Evolutionary conservation across 768 basidiomycete genomes (phyloP).

Genomic region (Candolleomyces aberdarensis): DNA sequence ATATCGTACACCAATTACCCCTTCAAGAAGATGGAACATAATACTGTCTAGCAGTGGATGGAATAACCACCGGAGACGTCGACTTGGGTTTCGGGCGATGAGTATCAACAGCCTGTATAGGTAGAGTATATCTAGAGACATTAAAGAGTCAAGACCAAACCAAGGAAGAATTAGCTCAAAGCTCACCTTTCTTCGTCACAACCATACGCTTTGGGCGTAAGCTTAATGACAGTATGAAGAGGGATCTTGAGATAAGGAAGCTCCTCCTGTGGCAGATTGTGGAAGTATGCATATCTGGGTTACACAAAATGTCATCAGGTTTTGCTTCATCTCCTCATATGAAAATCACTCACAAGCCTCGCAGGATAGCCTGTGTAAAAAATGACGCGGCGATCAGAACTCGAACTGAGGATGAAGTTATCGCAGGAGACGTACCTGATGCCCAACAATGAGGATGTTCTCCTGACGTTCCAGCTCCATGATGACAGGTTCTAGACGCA

Average conservation of each 20-base stretch:
- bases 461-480: slow-evolving; percentile 99
- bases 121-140: slow-evolving; percentile 69
- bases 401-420: neutral
- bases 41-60: slow-evolving; percentile 42
- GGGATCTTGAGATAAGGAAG: slow-evolving; percentile 98
- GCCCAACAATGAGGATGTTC: slow-evolving; percentile 95
- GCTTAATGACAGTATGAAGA: slow-evolving; percentile 95
- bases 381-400: neutral
- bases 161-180: neutral
- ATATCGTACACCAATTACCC: too few relatives aligned
- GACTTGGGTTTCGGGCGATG: slow-evolving; percentile 67
- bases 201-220: slow-evolving; percentile 97
- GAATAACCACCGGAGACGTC: slow-evolving; percentile 28
- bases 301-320: slow-evolving; percentile 18
- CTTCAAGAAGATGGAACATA: slow-evolving; percentile 22
- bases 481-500: slow-evolving; percentile 94
- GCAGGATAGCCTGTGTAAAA: slow-evolving; percentile 60
- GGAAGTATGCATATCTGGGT: slow-evolving; percentile 92
- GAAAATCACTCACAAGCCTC: slow-evolving; percentile 59
- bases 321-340: neutral
- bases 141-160: slow-evolving; percentile 1
- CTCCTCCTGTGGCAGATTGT: slow-evolving; percentile 86
- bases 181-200: slow-evolving; percentile 92
- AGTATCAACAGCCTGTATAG: slow-evolving; percentile 92
- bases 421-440: slow-evolving; percentile 56